These are phyloP conservation scores for Colletotrichum tropicale DNA, from an alignment of 2,329 filamentous ascomycete genomes.

Conservation along the genomic window DNA sequence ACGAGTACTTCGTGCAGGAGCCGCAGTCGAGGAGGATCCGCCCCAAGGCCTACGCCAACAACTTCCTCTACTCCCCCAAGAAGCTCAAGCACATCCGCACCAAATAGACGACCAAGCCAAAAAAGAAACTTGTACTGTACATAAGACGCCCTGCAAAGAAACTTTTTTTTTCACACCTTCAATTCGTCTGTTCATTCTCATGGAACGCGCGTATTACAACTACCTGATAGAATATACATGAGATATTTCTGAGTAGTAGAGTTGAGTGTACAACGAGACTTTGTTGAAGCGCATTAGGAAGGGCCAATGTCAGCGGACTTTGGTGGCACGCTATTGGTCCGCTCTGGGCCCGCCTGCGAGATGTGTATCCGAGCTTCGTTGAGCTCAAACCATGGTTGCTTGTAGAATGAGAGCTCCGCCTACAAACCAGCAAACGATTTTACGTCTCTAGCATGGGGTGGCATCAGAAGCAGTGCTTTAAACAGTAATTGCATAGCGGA, in stretches of 20 bases:
- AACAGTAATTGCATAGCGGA: not conserved
- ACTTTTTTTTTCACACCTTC: not conserved
- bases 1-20: constrained; percentile 98
- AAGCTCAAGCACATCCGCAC: constrained; percentile 89
- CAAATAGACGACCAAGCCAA: constrained; percentile 59
- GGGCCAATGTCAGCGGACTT: not conserved
- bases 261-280: not conserved
- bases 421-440: not conserved
- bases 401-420: not conserved
- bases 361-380: not conserved
- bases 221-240: not conserved
- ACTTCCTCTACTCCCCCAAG: constrained; percentile 84
- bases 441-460: not conserved
- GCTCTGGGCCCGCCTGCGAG: not conserved
- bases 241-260: not conserved
- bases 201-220: not conserved
- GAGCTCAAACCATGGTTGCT: not conserved
- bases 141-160: constrained; percentile 26
- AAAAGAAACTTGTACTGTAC: constrained; percentile 24
- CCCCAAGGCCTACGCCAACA: constrained; percentile 96
- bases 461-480: not conserved
- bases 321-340: not conserved
- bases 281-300: not conserved
- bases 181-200: not conserved
- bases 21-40: constrained; percentile 85